These are phyloP conservation scores for Fonsecaea nubica DNA, from an alignment of 2,329 filamentous ascomycete species.

Conservation along the genomic window DNA sequence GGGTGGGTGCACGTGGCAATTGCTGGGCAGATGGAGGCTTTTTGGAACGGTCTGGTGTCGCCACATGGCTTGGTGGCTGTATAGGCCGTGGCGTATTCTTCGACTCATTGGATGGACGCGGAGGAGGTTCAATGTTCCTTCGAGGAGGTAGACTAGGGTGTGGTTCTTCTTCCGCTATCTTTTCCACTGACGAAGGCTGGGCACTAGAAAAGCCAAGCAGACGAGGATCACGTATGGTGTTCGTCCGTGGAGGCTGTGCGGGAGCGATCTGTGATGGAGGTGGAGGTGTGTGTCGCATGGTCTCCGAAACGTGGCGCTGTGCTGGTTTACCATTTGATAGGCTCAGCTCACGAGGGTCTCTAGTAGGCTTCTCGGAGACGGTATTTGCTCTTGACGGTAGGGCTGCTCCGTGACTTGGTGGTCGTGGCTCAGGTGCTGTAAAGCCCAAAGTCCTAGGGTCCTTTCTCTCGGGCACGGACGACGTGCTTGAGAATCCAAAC, in stretches of 20 bases:
- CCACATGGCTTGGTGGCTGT: slow-evolving; percentile 6
- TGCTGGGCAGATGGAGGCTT: slow-evolving; percentile 28
- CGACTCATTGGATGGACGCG: slow-evolving; percentile 37
- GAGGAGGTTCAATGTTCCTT: slow-evolving; percentile 43
- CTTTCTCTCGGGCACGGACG: slow-evolving; percentile 19
- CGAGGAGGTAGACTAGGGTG: slow-evolving; percentile 60
- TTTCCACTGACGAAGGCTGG: slow-evolving; percentile 10
- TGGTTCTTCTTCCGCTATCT: slow-evolving; percentile 39
- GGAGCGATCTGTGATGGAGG: slow-evolving; percentile 42
- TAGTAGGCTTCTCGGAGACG: slow-evolving; percentile 31
- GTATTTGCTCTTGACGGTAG: slow-evolving; percentile 34
- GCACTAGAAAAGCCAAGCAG: slow-evolving; percentile 34
- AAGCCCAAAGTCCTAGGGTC: slow-evolving; percentile 35
- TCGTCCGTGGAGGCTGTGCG: slow-evolving; percentile 22
- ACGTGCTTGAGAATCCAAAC: slow-evolving; percentile 33
- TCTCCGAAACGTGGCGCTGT: slow-evolving; percentile 40
- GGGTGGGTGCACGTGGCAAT: slow-evolving; percentile 34
- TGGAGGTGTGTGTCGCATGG: slow-evolving; percentile 29
- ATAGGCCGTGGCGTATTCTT: slow-evolving; percentile 30
- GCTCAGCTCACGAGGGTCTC: slow-evolving; percentile 45
- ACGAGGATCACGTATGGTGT: slow-evolving; percentile 35
- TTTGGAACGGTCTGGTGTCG: slow-evolving; percentile 30
- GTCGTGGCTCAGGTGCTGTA: slow-evolving; percentile 21
- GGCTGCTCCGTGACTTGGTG: slow-evolving; percentile 21
- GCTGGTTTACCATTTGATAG: slow-evolving; percentile 57